Conservation (phyloP, 345 rosid genomes). For the Populus davidiana region DNA sequence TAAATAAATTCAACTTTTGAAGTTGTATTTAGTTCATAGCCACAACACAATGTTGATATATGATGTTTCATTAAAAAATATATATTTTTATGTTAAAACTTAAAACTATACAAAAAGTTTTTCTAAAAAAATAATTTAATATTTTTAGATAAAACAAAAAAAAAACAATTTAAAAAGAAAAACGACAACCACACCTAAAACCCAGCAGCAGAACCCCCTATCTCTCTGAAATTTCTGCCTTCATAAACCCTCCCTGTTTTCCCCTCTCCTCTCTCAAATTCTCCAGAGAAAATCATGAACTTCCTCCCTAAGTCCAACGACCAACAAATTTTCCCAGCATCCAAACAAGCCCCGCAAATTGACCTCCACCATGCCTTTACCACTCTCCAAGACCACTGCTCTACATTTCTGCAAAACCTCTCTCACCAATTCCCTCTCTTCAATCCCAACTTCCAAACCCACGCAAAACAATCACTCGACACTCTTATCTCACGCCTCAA, state of each 20-base stretch:
- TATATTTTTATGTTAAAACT: no score
- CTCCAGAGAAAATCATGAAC: conserved; percentile 34
- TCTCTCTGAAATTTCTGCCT: no score
- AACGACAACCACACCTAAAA: no score
- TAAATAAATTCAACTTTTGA: no score
- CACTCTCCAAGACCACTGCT: conserved; percentile 47
- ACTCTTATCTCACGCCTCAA: conserved; percentile 28
- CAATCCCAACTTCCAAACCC: conserved; percentile 35
- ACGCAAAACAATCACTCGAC: conserved; percentile 31
- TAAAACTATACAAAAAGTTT: no score
- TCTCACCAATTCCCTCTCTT: conserved; percentile 24
- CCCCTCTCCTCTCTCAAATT: neutral
- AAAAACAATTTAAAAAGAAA: no score
- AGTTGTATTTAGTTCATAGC: no score
- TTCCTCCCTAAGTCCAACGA: conserved; percentile 1
- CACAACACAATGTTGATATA: no score
- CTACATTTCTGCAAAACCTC: conserved; percentile 45
- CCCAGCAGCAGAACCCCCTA: no score
- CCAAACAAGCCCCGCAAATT: conserved; percentile 30
- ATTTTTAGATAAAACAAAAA: no score
- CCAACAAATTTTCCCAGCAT: conserved; percentile 23
- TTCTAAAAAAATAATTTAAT: no score
- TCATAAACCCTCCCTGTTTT: neutral
- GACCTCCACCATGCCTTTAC: conserved; percentile 43
- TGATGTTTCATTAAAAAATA: no score